phyloP scores from a whole-genome alignment of 2,329 filamentous ascomycete genomes.

The Aureobasidium vineae region DNA sequence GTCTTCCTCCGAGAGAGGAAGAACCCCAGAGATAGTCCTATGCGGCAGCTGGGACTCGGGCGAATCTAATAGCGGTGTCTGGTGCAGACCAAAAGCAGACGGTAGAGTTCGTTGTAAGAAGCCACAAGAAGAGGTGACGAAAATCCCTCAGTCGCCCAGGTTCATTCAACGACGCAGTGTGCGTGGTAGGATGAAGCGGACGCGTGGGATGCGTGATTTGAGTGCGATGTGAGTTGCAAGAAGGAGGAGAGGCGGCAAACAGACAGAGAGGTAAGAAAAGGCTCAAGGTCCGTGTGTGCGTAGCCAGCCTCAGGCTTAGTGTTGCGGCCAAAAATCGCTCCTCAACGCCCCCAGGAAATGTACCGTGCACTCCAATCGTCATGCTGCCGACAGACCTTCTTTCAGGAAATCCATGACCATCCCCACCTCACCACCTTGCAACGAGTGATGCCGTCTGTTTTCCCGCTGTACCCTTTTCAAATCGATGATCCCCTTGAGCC shows the following conservation, averaged over 20 bases:
- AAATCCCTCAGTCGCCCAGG: conserved; percentile 9
- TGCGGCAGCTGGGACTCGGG: conserved; percentile 92
- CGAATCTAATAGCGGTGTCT: conserved; percentile 54
- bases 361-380: not conserved
- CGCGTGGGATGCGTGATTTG: not conserved
- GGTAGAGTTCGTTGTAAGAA: conserved; percentile 41
- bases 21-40: conserved; percentile 97
- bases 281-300: conserved; percentile 7
- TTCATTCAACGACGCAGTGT: conserved; percentile 18
- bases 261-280: not conserved
- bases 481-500: not conserved
- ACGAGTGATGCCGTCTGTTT: not conserved
- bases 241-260: not conserved
- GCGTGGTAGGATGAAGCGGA: conserved; percentile 10
- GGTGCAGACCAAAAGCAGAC: conserved; percentile 45
- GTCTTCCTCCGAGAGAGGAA: conserved; percentile 99
- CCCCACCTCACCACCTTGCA: not conserved
- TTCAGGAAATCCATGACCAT: not conserved
- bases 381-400: not conserved
- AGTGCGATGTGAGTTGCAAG: not conserved
- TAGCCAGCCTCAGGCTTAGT: not conserved
- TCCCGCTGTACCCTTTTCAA: not conserved
- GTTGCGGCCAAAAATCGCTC: not conserved
- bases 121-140: conserved; percentile 37
- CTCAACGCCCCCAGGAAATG: conserved; percentile 4